phyloP scores from a whole-genome alignment of 306 rosid species.

The Canavalia gladiata region DNA sequence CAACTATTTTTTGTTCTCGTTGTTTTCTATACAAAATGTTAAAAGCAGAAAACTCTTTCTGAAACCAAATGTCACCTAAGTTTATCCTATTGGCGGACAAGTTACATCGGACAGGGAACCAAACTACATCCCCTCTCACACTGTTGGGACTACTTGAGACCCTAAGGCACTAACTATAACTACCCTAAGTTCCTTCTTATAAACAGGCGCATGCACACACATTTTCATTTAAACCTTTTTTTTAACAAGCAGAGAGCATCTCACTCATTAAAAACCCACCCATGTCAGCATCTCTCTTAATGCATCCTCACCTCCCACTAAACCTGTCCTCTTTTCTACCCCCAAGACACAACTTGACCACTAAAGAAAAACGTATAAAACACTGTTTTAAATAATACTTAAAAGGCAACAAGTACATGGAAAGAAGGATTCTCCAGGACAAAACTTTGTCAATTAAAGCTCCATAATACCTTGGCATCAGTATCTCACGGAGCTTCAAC shows the following conservation, averaged over 20 bases:
- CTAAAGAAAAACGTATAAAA: constrained; percentile 6
- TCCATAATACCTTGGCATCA: constrained; percentile 85
- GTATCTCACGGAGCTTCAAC: constrained; percentile 92
- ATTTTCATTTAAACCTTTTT: not conserved
- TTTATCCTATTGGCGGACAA: not conserved
- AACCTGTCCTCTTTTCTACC: constrained; percentile 12
- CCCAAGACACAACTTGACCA: constrained; percentile 5
- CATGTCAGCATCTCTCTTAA: constrained; percentile 15
- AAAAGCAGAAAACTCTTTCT: no score
- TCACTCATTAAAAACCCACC: constrained; percentile 12
- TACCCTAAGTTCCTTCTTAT: not conserved
- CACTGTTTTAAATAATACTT: constrained; percentile 23
- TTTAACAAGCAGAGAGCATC: constrained; percentile 24
- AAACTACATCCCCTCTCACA: not conserved
- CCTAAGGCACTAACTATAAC: not conserved
- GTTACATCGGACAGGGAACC: no score
- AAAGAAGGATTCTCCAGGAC: constrained; percentile 9
- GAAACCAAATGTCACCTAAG: no score
- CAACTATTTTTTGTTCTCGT: no score
- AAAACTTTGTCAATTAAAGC: constrained; percentile 36
- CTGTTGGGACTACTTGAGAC: not conserved
- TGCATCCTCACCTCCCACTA: constrained; percentile 36
- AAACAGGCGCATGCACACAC: constrained; percentile 5
- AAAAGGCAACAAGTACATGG: constrained; percentile 27
- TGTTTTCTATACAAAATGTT: no score